Evolutionary conservation across 352 stramenopile genomes (phyloP), one percentile per base, ranked within the genome.

Genomic region (Pythium dissimile): DNA sequence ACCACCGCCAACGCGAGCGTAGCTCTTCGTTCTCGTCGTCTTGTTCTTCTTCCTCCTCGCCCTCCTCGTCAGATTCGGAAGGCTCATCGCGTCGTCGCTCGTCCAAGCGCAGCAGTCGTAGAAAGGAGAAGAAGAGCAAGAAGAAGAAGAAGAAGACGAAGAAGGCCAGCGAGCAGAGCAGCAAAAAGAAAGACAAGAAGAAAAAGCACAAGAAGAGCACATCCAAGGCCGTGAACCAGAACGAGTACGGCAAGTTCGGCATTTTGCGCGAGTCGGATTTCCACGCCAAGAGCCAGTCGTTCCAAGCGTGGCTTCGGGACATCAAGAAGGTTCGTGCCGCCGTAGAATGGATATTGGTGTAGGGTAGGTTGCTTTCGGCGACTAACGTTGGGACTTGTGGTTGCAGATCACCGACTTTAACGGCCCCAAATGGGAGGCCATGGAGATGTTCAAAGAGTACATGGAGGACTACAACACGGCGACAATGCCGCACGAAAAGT

Each of bases 381-480:
- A 41, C 12, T 48, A 7, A 41, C 16, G 7, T 27, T 53, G 39
- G 8, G 28, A 32, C 10, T 37, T 23, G 5, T 47, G 2, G 2
- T 9, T 12, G 6, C 55, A 86, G 64, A 89, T 94, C 42, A 61
- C 66, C 21, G 82, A 92, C 49, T 91, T 94, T 24, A 92, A 91
- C 41, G 85, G 85, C 18, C 80, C 86, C 57, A 93, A 94, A 64
- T 89, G 79, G 72, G 80, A 96, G 45, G 79, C 83, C 20, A 93
- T 94, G 81, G 83, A 97, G 67, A 72, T 93, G 44, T 97, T 97
- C 59, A 83, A 86, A 28, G 81, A 92, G 69, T 97, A 98, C 79
- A 95, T 96, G 67, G 96, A 99, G 73, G 96, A 99, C 79, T 99
- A 95, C 85, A 99, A 99, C 73, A 99, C 96, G 28, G 95, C 90